Base-by-base conservation (phyloP, 305 asterid genomes). In the Euphrasia arctica region DNA sequence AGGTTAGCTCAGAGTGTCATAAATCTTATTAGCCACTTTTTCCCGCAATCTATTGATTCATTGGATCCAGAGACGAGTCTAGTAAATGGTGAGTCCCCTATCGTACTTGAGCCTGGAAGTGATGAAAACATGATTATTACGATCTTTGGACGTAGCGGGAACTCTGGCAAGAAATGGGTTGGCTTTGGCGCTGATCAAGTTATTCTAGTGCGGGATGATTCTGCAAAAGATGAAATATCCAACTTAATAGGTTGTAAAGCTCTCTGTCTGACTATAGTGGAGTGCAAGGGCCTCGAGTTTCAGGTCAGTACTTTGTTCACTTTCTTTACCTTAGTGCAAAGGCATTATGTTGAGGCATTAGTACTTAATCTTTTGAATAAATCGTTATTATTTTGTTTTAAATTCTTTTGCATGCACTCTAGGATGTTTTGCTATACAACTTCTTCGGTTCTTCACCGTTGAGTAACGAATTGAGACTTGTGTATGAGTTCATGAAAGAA, bases 361-460 rank as follows among this genome's bases (percentile, higher is more conserved):
- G 1, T 43, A 7, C 0, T 41, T 41, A 2, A 7, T 41, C 12
- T 41, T 42, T 42, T 43, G 11, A 43, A 3, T 9, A 4, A 10
- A 43, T 43, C 13, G 13, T 43, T 43, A 2, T 43, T 43, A 9
- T 1, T 43, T 43, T 3, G 15, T 45, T 45, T 45, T 45, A 3
- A 45, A 11, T 11, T 45, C 51, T 12, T 45, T 4, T 12, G 13
- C 15, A 2, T 45, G 13, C 51, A 2, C 51, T 45, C 15, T 12
- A 45, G 51, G 51, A 45, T 45, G 51, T 45, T 11, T 57, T 88
- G 58, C 65, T 89, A 29, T 89, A 82, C 69, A 84, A 86, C 65
- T 86, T 89, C 73, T 82, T 89, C 12, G 82, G 92, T 52, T 80
- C 95, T 9, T 86, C 95, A 2, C 95, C 87, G 3, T 57, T 84